Percentiles rank a stretch among this genome's conserved stretches.
Evolutionary conservation across 2,329 filamentous ascomycete species (phyloP).

Genomic region (Diaporthe sp.): DNA sequence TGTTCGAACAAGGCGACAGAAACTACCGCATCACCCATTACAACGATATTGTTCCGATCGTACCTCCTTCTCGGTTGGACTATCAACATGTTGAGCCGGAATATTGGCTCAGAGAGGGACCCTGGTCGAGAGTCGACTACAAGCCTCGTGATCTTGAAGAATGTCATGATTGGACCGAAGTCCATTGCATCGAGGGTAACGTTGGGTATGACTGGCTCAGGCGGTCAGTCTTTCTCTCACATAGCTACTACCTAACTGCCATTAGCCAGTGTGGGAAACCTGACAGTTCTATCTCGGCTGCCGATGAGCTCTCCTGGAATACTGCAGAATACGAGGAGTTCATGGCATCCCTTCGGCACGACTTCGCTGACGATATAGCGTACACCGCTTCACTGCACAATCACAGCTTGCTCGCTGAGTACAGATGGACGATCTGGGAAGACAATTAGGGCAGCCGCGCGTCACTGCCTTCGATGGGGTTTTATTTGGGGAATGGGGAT

Average conservation of each 20-base stretch:
- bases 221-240: not conserved
- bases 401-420: not conserved
- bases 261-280: not conserved
- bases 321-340: not conserved
- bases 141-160: not conserved
- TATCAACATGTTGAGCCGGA: not conserved
- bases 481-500: too few species aligned
- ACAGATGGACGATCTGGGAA: not conserved
- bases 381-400: not conserved
- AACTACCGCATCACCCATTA: not conserved
- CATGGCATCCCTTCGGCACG: not conserved
- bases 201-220: not conserved
- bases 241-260: not conserved
- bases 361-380: not conserved
- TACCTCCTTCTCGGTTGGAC: not conserved
- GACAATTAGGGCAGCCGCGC: not conserved
- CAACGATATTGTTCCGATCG: not conserved
- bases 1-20: not conserved
- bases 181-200: not conserved
- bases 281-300: not conserved
- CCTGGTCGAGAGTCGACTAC: not conserved
- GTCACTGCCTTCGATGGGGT: too few species aligned
- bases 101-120: not conserved
- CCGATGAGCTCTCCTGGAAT: not conserved
- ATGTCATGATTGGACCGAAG: not conserved